phyloP scores from a whole-genome alignment of 1,284 basidiomycete species.

The Fomitiporia mediterranea region DNA sequence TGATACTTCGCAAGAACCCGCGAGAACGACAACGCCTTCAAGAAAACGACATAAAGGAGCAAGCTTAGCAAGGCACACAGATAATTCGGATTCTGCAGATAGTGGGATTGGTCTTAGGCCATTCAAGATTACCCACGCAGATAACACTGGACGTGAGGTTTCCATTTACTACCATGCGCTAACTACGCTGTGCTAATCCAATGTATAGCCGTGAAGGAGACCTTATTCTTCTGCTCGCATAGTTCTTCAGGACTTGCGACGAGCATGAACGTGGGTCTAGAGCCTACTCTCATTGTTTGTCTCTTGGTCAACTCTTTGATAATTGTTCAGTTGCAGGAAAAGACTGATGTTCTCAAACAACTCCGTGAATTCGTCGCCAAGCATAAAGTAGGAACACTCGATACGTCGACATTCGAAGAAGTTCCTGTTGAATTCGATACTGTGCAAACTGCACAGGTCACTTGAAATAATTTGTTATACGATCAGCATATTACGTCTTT shows the following conservation, averaged over 20 bases:
- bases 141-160: conserved; percentile 9
- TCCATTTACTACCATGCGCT: background rate
- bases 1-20: too few relatives aligned
- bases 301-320: too few relatives aligned
- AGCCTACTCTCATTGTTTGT: background rate
- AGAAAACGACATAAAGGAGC: too few relatives aligned
- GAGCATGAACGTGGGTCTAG: conserved; percentile 6
- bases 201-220: conserved; percentile 35
- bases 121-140: conserved; percentile 42
- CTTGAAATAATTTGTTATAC: too few relatives aligned
- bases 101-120: conserved; percentile 41
- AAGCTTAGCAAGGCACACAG: background rate
- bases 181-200: background rate
- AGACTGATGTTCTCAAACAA: conserved; percentile 28
- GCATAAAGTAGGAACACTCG: conserved; percentile 25
- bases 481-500: too few relatives aligned
- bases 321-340: conserved; percentile 28
- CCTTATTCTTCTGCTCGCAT: conserved; percentile 60
- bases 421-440: conserved; percentile 1
- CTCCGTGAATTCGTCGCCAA: conserved; percentile 27
- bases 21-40: too few relatives aligned
- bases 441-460: too few relatives aligned
- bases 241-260: conserved; percentile 66
- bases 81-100: background rate
- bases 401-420: conserved; percentile 23